These are phyloP conservation scores for Pseudoperonospora humuli DNA, from an alignment of 352 stramenopile genomes.

Conservation along the genomic window DNA sequence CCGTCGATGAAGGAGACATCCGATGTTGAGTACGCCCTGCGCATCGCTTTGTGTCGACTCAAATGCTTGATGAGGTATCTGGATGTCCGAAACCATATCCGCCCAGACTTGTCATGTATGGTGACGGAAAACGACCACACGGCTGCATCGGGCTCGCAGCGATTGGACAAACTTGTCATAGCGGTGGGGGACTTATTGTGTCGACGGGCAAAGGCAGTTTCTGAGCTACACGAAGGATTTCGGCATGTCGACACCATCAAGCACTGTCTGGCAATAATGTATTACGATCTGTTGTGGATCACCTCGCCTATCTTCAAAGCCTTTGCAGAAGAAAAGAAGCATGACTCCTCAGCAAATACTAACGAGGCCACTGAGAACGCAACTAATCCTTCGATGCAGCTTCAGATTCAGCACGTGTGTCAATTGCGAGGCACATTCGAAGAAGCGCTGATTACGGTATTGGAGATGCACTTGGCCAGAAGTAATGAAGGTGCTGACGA, in stretches of 20 bases:
- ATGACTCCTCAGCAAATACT: slow-evolving; percentile 5
- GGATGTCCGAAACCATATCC: slow-evolving; percentile 57
- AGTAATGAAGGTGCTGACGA: slow-evolving; percentile 17
- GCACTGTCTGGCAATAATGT: slow-evolving; percentile 55
- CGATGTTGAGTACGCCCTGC: slow-evolving; percentile 65
- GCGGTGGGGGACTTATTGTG: slow-evolving; percentile 37
- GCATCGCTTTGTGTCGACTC: slow-evolving; percentile 46
- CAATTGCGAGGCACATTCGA: slow-evolving; percentile 38
- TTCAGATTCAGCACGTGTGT: slow-evolving; percentile 39
- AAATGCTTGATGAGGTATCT: slow-evolving; percentile 56
- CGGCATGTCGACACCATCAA: slow-evolving; percentile 55
- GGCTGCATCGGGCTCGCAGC: slow-evolving; percentile 1
- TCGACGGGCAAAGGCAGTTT: slow-evolving; percentile 41
- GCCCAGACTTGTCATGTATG: slow-evolving; percentile 17
- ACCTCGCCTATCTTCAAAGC: slow-evolving; percentile 52
- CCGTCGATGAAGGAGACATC: slow-evolving; percentile 40
- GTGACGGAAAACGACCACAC: not conserved
- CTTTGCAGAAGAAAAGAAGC: slow-evolving; percentile 23
- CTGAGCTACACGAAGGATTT: slow-evolving; percentile 42
- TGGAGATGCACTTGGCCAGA: slow-evolving; percentile 72
- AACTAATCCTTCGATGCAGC: slow-evolving; percentile 3
- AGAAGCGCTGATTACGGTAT: slow-evolving; percentile 48
- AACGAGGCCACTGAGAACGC: slow-evolving; percentile 3
- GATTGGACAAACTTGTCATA: slow-evolving; percentile 32
- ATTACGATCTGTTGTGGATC: slow-evolving; percentile 72